Evolutionary conservation across 345 rosid species (phyloP), one percentile per base, ranked within the genome.

Genomic region (Cardamine occulta): DNA sequence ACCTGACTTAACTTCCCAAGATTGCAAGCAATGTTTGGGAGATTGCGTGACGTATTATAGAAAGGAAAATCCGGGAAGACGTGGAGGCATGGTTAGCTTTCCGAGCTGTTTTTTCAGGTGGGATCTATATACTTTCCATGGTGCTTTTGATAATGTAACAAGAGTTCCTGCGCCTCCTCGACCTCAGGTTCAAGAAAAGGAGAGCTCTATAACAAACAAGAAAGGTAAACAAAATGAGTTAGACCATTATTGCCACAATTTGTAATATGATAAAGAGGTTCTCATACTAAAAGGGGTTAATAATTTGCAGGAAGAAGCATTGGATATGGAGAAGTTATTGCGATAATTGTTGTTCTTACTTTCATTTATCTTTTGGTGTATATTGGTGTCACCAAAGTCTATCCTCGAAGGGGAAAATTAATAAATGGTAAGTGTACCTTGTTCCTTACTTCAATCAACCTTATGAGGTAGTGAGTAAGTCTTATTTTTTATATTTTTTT

Each of bases 81-180:
- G 14, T 48, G 91, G 91, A 5, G 85, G 88, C 18, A 47, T 6
- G 10, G 70, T 11, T 51, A 19, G 55, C 72, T 51, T 6, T 6
- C 87, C 86, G 0, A 87, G 72, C 26, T 87, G 89, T 49, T 9
- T 37, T n/a, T 68, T 82, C 68, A 61, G 83, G 34, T 84, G 84
- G 87, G 88, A 84, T 66, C 42, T 82, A 59, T 74, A 68, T 75
- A 0, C 1, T 56, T 15, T 60, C 17, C 23, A 35, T 32, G 47
- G 47, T 37, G 37, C 60, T 55, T 55, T 28, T 55, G 4, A 14
- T 14, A 55, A 55, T 28, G 10, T 55, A 28, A 28, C 60, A 13
- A 14, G 2, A 55, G 37, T 55, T 55, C 60, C 37, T 55, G 60
- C 60, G 37, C 60, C 61, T 56, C 61, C 37, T 28, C 37, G 61